phyloP scores from a whole-genome alignment of 257 asterid genomes.

The Cordia subcordata region DNA sequence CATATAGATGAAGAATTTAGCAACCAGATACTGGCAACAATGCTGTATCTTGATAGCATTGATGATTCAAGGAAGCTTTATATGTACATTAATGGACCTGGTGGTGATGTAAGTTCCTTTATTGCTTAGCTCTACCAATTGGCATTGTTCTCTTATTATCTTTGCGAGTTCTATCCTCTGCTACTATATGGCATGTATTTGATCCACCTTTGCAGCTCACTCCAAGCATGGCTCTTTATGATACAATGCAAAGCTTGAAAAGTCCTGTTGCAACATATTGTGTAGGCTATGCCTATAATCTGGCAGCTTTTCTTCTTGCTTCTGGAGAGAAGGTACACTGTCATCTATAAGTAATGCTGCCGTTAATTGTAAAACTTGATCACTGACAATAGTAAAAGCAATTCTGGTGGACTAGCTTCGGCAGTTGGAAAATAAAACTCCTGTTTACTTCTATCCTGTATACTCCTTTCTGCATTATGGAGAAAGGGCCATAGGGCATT shows the following conservation, averaged over 20 bases:
- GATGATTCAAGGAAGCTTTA: conserved; percentile 62
- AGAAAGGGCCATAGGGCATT: too few relatives aligned
- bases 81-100: conserved; percentile 79
- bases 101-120: conserved; percentile 85
- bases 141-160: not conserved
- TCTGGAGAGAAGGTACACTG: conserved; percentile 87
- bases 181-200: not conserved
- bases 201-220: conserved; percentile 57
- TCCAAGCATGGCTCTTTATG: conserved; percentile 88
- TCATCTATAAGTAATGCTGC: conserved; percentile 2
- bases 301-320: conserved; percentile 84
- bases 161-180: not conserved
- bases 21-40: conserved; percentile 84
- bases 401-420: not conserved
- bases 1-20: conserved; percentile 81
- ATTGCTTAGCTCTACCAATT: not conserved
- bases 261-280: conserved; percentile 83
- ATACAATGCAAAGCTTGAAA: conserved; percentile 91
- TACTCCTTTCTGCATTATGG: too few relatives aligned
- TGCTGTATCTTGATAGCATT: conserved; percentile 89
- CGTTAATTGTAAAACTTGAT: not conserved
- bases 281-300: conserved; percentile 67
- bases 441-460: too few relatives aligned
- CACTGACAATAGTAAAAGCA: not conserved
- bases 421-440: too few relatives aligned